These are phyloP conservation scores for Ophiostoma himal-ulmi DNA, from an alignment of 2,329 filamentous ascomycete species.

Conservation along the genomic window DNA sequence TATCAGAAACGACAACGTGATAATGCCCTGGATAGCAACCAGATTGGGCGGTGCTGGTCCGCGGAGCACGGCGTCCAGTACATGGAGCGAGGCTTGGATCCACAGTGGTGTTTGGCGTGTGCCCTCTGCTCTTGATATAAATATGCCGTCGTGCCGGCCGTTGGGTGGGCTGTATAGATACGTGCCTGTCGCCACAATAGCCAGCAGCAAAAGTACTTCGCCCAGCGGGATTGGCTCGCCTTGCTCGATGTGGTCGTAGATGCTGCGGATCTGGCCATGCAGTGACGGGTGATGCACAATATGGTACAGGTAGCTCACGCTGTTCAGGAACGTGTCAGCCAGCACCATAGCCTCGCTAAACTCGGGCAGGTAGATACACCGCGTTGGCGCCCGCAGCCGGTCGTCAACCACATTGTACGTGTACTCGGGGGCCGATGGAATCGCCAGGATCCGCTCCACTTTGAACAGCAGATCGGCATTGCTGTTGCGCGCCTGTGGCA, in stretches of 20 bases:
- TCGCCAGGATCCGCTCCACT: conserved; percentile 11
- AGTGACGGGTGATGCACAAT: conserved; percentile 20
- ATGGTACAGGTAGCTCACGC: conserved; percentile 19
- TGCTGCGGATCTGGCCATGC: not conserved
- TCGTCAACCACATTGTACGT: conserved; percentile 13
- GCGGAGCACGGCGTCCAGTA: conserved; percentile 7
- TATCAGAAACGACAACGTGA: conserved; percentile 17
- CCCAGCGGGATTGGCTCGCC: not conserved
- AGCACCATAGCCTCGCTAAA: conserved; percentile 13
- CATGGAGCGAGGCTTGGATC: conserved; percentile 13
- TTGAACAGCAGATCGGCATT: not conserved
- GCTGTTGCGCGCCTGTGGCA: not conserved
- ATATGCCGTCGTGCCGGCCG: not conserved
- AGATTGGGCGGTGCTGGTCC: conserved; percentile 6
- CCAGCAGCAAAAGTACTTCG: conserved; percentile 14
- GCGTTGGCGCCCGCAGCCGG: conserved; percentile 1
- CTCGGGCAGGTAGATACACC: conserved; percentile 15
- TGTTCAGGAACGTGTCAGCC: not conserved
- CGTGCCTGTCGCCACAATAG: conserved; percentile 16
- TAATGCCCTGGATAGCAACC: conserved; percentile 15
- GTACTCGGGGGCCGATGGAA: conserved; percentile 13
- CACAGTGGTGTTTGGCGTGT: conserved; percentile 13
- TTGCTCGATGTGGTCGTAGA: conserved; percentile 15
- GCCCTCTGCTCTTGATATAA: not conserved
- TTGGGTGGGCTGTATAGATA: conserved; percentile 4